These are phyloP conservation scores for Lenwebbia sp. DNA, from an alignment of 345 rosid genomes.

Conservation along the genomic window DNA sequence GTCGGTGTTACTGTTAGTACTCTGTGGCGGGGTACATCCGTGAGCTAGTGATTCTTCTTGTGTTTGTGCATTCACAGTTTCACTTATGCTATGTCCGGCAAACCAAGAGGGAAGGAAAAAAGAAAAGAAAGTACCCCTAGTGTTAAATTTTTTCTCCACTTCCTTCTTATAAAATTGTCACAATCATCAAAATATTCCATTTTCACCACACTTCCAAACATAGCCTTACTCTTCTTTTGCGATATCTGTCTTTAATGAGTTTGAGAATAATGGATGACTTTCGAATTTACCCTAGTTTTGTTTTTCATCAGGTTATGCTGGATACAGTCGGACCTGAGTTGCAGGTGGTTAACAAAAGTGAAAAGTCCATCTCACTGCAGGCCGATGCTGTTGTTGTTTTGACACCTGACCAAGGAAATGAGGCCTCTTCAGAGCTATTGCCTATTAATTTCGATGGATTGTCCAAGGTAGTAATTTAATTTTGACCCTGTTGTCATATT, in stretches of 20 bases:
- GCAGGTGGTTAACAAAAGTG: slow-evolving; percentile 77
- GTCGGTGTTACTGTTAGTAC: not conserved
- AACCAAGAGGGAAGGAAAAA: not conserved
- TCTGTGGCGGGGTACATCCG: not conserved
- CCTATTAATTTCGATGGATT: slow-evolving; percentile 92
- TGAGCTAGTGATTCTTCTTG: not conserved
- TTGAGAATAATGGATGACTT: not conserved
- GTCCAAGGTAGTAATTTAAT: slow-evolving; percentile 41
- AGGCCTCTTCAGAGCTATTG: slow-evolving; percentile 74
- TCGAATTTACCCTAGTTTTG: not conserved
- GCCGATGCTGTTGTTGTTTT: slow-evolving; percentile 66
- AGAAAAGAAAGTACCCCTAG: not conserved
- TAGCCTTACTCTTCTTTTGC: not conserved
- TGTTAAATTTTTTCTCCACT: not conserved
- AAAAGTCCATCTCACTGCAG: slow-evolving; percentile 59
- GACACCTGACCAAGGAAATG: slow-evolving; percentile 69
- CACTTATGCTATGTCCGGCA: not conserved
- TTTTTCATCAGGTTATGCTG: slow-evolving; percentile 64
- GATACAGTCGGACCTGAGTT: slow-evolving; percentile 93
- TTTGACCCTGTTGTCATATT: not conserved
- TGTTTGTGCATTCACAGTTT: not conserved
- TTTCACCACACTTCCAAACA: not conserved
- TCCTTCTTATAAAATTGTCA: not conserved
- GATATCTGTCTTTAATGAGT: not conserved
- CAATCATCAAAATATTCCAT: not conserved